These are phyloP conservation scores for Senecio squalidus DNA, from an alignment of 140 eudicot species.

Conservation along the genomic window DNA sequence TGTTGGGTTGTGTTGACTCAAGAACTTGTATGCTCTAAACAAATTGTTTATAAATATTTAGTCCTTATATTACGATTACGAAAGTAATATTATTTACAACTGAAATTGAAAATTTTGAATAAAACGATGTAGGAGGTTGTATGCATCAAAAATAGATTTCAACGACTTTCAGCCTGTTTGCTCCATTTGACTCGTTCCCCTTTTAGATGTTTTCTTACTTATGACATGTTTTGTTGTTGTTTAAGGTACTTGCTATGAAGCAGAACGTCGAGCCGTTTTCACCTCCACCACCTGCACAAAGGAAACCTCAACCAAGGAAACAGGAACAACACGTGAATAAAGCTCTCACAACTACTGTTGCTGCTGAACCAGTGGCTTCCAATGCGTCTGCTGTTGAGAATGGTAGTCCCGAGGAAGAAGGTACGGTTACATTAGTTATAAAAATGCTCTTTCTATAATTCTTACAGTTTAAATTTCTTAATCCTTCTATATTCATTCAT, in stretches of 20 bases:
- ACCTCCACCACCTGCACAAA: constrained; percentile 42
- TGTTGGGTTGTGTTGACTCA: no score
- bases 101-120: no score
- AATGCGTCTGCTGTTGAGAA: constrained; percentile 38
- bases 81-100: no score
- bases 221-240: constrained; percentile 14
- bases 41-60: no score
- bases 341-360: constrained; percentile 23
- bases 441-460: neutral
- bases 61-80: no score
- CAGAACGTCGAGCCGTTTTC: constrained; percentile 52
- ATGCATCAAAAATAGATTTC: no score
- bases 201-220: no score
- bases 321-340: constrained; percentile 35
- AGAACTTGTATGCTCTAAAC: no score
- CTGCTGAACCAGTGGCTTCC: constrained; percentile 36
- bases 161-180: no score
- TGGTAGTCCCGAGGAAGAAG: constrained; percentile 72
- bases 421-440: constrained; percentile 26
- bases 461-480: neutral
- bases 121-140: no score
- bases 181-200: no score
- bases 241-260: constrained; percentile 73
- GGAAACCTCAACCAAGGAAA: constrained; percentile 44
- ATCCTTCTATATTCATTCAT: neutral